Evolutionary conservation across 495 filamentous ascomycete species (phyloP), one percentile per base, ranked within the genome.

Genomic region (Niebla homalea): DNA sequence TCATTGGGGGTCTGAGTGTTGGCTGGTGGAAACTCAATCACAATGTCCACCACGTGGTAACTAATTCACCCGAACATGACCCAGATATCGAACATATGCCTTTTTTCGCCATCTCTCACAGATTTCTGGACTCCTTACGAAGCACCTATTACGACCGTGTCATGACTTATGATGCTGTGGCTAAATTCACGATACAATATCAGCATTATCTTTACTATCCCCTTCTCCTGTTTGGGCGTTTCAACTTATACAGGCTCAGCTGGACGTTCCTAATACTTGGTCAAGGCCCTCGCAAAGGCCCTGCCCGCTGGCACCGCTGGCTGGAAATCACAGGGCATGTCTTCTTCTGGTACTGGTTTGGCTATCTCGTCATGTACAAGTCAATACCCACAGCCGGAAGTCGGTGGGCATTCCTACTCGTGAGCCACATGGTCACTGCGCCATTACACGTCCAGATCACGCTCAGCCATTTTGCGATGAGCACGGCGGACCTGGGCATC

Each of bases 11-110:
- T 4, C 67, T 98, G n/a, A 92, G 85, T 41, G 53, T 92, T 14
- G 85, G 90, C 10, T 98, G 92, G 92, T 98, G 92, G 92, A 98
- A 98, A 64, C 75, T 78, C 48, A 96, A 80, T 63, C 92, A 98
- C 68, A 98, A 98, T 64, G 92, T 98, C 22, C 92, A 98, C 62
- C 92, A 98, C 57, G 88, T 98, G 57, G 85, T 98, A 32, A 98
- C 92, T 16, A 98, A 98, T 66, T 84, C 83, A 43, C 87, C 92
- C 21, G 92, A 96, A 62, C 92, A 98, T 64, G 92, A 98, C 62
- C 92, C 92, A 1, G 92, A 98, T 64, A 98, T 96, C 53, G 81
- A 98, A 64, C 88, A 95, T 57, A 81, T 98, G 70, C 92, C 92
- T 1, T 89, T 97, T 69, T 86, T 98, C 62, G 92, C 92, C 54